These are phyloP conservation scores for Colletotrichum musicola DNA, from an alignment of 2,329 filamentous ascomycete species.

Conservation along the genomic window DNA sequence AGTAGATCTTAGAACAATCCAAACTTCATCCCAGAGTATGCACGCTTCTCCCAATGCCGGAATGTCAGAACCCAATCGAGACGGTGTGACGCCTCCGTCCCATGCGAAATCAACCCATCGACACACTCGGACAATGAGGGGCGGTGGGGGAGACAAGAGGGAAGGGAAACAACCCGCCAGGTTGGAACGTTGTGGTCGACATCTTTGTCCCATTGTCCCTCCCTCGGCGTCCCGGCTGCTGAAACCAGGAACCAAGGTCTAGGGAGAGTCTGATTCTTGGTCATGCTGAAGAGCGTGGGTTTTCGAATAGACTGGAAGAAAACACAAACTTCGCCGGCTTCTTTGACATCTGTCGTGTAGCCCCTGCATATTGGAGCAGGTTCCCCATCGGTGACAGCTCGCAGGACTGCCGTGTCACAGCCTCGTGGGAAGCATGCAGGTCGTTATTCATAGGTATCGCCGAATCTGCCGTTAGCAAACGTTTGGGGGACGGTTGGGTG, in stretches of 20 bases:
- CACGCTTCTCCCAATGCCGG: neutral
- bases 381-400: conserved; percentile 3
- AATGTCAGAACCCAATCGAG: neutral
- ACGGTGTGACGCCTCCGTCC: neutral
- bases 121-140: neutral
- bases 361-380: neutral
- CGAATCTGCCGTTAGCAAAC: neutral
- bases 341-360: conserved; percentile 9
- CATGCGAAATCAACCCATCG: neutral
- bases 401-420: conserved; percentile 4
- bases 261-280: neutral
- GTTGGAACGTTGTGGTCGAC: neutral
- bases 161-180: neutral
- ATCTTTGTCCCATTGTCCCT: neutral
- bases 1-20: neutral
- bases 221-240: neutral
- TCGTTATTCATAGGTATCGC: neutral
- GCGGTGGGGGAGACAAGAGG: neutral
- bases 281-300: neutral
- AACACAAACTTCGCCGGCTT: neutral
- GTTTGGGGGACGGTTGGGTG: neutral
- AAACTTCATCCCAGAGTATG: neutral
- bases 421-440: neutral
- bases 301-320: neutral
- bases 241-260: neutral